These are phyloP conservation scores for Thalassia testudinum DNA, from an alignment of 116 monocot genomes.

Conservation along the genomic window DNA sequence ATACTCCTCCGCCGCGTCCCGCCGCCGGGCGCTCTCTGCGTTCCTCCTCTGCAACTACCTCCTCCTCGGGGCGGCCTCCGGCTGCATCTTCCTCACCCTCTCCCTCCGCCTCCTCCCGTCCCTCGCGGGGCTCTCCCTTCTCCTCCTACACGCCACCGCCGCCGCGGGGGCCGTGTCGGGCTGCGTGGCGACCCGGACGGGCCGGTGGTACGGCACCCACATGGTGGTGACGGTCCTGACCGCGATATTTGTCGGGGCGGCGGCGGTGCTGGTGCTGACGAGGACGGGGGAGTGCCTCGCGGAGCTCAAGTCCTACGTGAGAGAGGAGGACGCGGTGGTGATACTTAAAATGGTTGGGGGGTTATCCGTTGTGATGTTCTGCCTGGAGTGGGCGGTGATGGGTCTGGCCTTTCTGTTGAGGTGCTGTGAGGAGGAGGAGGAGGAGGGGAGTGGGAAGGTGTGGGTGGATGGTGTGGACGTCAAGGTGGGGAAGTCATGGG, in stretches of 20 bases:
- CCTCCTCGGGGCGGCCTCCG: conserved; percentile 40
- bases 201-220: conserved; percentile 39
- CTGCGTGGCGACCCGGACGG: conserved; percentile 13
- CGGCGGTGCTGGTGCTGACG: conserved; percentile 35
- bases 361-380: conserved; percentile 35
- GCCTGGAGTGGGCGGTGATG: conserved; percentile 49
- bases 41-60: conserved; percentile 58
- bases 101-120: conserved; percentile 66
- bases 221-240: conserved; percentile 50
- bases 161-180: conserved; percentile 30
- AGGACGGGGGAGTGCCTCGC: conserved; percentile 33
- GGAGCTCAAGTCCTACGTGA: conserved; percentile 38
- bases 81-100: conserved; percentile 61
- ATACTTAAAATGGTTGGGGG: conserved; percentile 51
- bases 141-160: conserved; percentile 53
- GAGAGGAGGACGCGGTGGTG: conserved; percentile 41
- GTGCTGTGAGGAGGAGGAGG: conserved; percentile 34
- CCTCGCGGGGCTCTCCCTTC: conserved; percentile 33
- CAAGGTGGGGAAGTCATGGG: conserved; percentile 18
- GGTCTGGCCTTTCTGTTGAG: conserved; percentile 39
- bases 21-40: conserved; percentile 34
- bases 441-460: conserved; percentile 1
- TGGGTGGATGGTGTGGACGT: not conserved
- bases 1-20: too few species aligned
- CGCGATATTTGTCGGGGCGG: conserved; percentile 52